Evolutionary conservation across 495 filamentous ascomycete species (phyloP).

Genomic region (Aspergillus coremiiformis): DNA sequence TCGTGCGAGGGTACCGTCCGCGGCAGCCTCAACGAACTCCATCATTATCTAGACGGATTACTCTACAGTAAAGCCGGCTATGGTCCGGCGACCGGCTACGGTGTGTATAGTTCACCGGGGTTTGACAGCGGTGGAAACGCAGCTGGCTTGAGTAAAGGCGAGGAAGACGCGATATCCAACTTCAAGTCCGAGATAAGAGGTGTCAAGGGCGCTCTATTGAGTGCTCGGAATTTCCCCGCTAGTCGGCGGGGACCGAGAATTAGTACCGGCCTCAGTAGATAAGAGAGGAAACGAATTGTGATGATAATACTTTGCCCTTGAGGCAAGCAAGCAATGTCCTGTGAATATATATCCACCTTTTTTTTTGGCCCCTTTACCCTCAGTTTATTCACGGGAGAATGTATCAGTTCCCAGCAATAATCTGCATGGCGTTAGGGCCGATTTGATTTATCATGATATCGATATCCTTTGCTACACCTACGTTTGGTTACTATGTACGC

Average conservation of each 20-base stretch:
- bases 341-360: background rate
- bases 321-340: background rate
- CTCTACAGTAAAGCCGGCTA: constrained; percentile 36
- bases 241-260: constrained; percentile 29
- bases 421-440: constrained; percentile 9
- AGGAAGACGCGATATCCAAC: constrained; percentile 69
- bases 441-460: background rate
- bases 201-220: constrained; percentile 89
- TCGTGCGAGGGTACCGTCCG: constrained; percentile 39
- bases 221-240: constrained; percentile 59
- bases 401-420: background rate
- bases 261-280: constrained; percentile 13
- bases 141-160: constrained; percentile 39
- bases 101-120: constrained; percentile 23
- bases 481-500: background rate
- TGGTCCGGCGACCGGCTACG: constrained; percentile 26
- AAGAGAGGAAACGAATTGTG: background rate
- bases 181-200: constrained; percentile 80
- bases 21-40: constrained; percentile 38
- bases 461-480: background rate
- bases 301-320: background rate
- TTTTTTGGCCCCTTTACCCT: background rate
- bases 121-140: constrained; percentile 21
- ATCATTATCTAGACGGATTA: constrained; percentile 46
- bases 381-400: background rate